Percentiles rank a stretch among this genome's conserved stretches.
Evolutionary conservation across 2,329 filamentous ascomycete species (phyloP).

Genomic region (Helotiales sp.): DNA sequence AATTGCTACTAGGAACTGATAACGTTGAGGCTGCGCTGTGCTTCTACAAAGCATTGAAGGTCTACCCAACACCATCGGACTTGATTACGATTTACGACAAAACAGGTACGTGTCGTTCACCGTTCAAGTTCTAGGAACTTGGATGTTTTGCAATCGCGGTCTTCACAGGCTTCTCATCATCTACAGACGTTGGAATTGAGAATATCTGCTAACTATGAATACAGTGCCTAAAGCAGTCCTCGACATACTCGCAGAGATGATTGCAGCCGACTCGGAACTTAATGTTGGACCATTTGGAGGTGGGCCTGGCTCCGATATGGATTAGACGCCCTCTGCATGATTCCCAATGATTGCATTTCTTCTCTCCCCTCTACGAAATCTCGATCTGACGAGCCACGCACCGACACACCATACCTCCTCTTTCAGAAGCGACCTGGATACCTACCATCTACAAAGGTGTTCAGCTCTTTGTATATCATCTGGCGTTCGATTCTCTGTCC

Average conservation of each 20-base stretch:
- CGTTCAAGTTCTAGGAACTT: constrained; percentile 32
- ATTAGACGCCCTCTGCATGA: constrained; percentile 33
- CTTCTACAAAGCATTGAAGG: constrained; percentile 99
- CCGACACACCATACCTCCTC: constrained; percentile 10
- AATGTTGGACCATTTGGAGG: constrained; percentile 56
- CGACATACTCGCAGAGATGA: constrained; percentile 97
- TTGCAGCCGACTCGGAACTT: constrained; percentile 82
- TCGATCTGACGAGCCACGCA: constrained; percentile 19
- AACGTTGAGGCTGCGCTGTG: constrained; percentile 84
- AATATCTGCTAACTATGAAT: constrained; percentile 25
- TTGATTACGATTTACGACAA: constrained; percentile 98
- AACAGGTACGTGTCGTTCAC: constrained; percentile 58
- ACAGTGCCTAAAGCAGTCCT: constrained; percentile 72
- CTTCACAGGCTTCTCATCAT: background rate
- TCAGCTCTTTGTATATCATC: constrained; percentile 39
- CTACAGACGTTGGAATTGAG: background rate
- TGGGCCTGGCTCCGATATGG: constrained; percentile 41
- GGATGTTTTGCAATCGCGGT: background rate
- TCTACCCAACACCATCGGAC: constrained; percentile 92
- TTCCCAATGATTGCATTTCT: constrained; percentile 11
- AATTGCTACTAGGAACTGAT: constrained; percentile 60
- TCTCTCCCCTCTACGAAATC: constrained; percentile 25
- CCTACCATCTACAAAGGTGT: constrained; percentile 20
- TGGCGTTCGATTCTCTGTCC: constrained; percentile 36
- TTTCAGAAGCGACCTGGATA: constrained; percentile 30